phyloP scores from a whole-genome alignment of 78 protist genomes.

The slime mould (Dictyostelium discoideum) region dicty_2.7 NC_007089.4:677501-678000 shows the following conservation, averaged over 20 bases:
- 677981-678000: constrained; percentile 1
- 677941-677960: background rate
- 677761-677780: background rate
- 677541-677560: constrained; percentile 5
- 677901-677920: background rate
- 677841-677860: constrained; percentile 33
- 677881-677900: constrained; percentile 1
- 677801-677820: background rate
- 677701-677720: background rate
- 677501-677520: background rate
- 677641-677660: background rate
- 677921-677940: background rate
- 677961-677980: background rate
- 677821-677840: background rate
- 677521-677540: no score
- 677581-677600: constrained; percentile 34
- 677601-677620: constrained; percentile 64
- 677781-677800: background rate
- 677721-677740: background rate
- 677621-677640: background rate
- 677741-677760: constrained; percentile 10
- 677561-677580: constrained; percentile 66
- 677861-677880: constrained; percentile 34
- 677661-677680: background rate
- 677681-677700: constrained; percentile 77